phyloP scores from a whole-genome alignment of 805 yeast species.

The Clavispora phyllophila region DNA sequence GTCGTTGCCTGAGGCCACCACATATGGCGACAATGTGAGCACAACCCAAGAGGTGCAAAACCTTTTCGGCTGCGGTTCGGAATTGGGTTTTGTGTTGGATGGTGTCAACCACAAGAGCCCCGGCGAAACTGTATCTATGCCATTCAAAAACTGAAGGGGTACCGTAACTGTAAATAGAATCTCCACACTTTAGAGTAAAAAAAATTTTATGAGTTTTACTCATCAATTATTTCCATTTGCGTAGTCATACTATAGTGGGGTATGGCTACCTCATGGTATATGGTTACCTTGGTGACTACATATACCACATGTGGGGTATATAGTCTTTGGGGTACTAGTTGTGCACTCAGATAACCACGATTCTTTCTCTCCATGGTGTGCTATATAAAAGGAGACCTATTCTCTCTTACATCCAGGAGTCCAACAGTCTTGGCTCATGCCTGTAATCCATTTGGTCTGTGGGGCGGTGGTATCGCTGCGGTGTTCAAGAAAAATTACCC shows the following conservation, averaged over 20 bases:
- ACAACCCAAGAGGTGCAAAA: conserved; percentile 7
- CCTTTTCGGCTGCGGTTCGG: conserved; percentile 17
- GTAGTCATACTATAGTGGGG: no score
- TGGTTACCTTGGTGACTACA: no score
- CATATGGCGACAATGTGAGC: conserved; percentile 10
- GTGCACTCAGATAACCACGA: neutral
- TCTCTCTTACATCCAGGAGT: conserved; percentile 30
- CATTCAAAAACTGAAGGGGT: neutral
- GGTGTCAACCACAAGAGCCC: conserved; percentile 13
- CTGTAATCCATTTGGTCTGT: conserved; percentile 70
- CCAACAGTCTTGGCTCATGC: conserved; percentile 62
- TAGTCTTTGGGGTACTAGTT: no score
- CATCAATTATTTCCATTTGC: no score
- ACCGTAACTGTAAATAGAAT: neutral
- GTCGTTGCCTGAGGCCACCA: conserved; percentile 27
- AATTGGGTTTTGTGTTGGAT: conserved; percentile 9
- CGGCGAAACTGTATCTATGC: conserved; percentile 10
- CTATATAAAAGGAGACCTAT: conserved; percentile 57
- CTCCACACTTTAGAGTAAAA: no score
- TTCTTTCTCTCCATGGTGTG: conserved; percentile 24
- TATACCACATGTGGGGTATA: no score
- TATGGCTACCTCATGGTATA: no score
- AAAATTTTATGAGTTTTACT: no score
- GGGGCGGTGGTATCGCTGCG: conserved; percentile 85
- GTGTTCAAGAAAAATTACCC: conserved; percentile 53